Evolutionary conservation across 257 asterid genomes (phyloP).

Genomic region (Thymus mandschuricus): DNA sequence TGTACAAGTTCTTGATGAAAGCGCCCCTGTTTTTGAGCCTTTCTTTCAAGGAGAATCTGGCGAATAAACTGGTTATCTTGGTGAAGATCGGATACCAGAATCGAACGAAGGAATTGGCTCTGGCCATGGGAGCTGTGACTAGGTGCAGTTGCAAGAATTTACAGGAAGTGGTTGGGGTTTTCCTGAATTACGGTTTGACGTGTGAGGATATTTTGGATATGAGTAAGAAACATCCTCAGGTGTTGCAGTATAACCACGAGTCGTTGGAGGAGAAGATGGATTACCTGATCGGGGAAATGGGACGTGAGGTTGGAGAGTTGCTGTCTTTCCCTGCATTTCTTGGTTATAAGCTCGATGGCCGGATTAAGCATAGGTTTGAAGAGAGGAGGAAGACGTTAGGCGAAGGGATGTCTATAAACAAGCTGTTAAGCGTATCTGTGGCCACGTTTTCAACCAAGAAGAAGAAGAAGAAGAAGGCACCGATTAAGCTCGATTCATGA

Average conservation of each 20-base stretch:
- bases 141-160: constrained; percentile 88
- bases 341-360: constrained; percentile 81
- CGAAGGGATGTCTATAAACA: constrained; percentile 83
- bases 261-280: constrained; percentile 81
- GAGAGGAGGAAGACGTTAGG: constrained; percentile 59
- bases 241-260: constrained; percentile 74
- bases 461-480: constrained; percentile 36
- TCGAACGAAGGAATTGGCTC: constrained; percentile 67
- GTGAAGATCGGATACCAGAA: constrained; percentile 72
- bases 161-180: constrained; percentile 71
- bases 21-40: constrained; percentile 83
- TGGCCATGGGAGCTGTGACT: constrained; percentile 93
- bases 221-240: constrained; percentile 90
- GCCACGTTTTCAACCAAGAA: constrained; percentile 64
- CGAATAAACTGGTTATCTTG: constrained; percentile 64
- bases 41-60: constrained; percentile 73
- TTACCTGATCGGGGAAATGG: constrained; percentile 85
- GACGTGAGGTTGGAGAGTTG: constrained; percentile 82
- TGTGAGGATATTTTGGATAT: constrained; percentile 77
- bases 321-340: constrained; percentile 89
- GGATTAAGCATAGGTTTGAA: constrained; percentile 85
- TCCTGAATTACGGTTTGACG: constrained; percentile 68
- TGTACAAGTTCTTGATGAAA: constrained; percentile 65
- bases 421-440: constrained; percentile 75
- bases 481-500: constrained; percentile 18